Conservation (phyloP, 2,329 filamentous ascomycete species). For the Huntiella omanensis region DNA sequence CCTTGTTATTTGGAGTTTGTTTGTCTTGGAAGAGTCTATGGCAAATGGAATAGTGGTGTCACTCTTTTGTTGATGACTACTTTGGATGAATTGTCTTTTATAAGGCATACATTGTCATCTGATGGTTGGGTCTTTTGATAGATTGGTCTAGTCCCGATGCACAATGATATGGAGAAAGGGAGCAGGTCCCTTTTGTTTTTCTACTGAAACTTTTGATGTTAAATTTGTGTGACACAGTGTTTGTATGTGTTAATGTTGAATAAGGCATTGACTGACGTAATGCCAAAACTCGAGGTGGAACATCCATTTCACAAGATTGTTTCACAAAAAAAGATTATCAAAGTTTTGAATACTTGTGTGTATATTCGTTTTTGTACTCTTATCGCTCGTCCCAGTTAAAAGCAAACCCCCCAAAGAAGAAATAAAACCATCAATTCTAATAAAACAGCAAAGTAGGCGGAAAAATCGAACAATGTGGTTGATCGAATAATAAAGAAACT, state of each 20-base stretch:
- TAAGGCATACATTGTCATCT: no score
- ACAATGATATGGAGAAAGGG: background rate
- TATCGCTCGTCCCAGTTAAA: no score
- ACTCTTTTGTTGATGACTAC: no score
- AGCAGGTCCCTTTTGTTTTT: conserved; percentile 1
- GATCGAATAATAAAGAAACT: conserved; percentile 1
- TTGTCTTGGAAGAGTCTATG: background rate
- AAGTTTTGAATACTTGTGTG: no score
- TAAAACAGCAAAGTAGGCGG: no score
- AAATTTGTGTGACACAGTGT: background rate
- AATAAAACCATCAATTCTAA: conserved; percentile 4
- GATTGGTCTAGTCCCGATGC: no score
- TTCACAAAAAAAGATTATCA: no score
- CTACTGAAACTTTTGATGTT: background rate
- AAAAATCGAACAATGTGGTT: background rate
- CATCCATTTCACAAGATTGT: background rate
- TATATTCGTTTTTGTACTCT: no score
- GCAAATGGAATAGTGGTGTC: background rate
- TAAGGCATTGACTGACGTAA: background rate
- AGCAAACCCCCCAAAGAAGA: background rate
- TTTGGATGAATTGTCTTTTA: no score
- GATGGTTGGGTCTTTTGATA: no score
- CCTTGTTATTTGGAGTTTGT: background rate
- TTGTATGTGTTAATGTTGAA: background rate
- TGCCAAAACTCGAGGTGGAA: background rate